Base-by-base conservation (phyloP, 1,284 basidiomycete species). In the Phylloboletellus chloephorus region DNA sequence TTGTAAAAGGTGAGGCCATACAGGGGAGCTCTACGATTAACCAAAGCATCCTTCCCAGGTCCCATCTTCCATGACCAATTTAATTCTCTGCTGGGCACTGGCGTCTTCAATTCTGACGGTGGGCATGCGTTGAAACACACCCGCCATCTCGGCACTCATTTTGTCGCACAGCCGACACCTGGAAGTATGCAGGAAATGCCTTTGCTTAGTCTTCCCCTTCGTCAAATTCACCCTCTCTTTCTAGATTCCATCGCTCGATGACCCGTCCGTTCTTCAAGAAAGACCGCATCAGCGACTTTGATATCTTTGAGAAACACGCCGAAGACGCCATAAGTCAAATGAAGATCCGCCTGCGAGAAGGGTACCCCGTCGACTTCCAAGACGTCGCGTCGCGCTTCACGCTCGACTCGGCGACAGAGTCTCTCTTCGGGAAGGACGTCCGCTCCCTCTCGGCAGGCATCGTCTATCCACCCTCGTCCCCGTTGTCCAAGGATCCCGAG, bases 21-120 rank as follows among this genome's bases (percentile, higher is more conserved):
- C 12, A 10, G 6, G 31, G 12, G 22, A 11, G 13, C 13, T 15
- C 3, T 8, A 8, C n/a, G 2, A 17, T 52, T 5, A 3, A 12
- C 34, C 52, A 37, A 40, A 42, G 32, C 0, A 31, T 34, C 26
- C 35, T 41, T 26, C 32, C 11, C 38, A 61, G 51, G 56, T 7
- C 46, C 49, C 32, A 17, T 52, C 19, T 49, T 61, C 16, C 26
- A 33, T 10, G 52, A 56, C 6, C 61, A 65, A 43, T 52, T 69
- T 10, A 13, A 42, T 11, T 51, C 55, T 8, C 42, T 80, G 11
- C 54, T 79, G 8, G 78, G 78, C 1, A 67, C 69, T 4, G 78
- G 78, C 0, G 73, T 79, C 2, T 80, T 81, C 52, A 79, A 80
- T 44, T 70, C 74, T 5, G 78, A 81, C 46, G 76, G 78, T 69